These are phyloP conservation scores for Dunaliella primolecta DNA, from an alignment of 139 green algal species.

Conservation along the genomic window DNA sequence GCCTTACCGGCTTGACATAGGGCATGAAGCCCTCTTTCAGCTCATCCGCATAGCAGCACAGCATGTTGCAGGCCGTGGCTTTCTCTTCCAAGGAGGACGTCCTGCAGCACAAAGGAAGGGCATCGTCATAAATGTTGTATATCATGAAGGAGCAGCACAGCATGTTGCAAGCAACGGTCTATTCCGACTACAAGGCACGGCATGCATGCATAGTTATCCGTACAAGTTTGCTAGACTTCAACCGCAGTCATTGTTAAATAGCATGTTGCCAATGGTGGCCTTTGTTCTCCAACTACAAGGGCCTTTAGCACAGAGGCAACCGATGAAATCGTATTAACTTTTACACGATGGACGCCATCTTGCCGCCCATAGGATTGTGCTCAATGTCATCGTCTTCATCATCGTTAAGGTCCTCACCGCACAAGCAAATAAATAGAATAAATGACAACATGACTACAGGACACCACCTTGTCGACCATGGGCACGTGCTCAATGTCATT, in stretches of 20 bases:
- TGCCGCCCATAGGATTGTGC: constrained; percentile 51
- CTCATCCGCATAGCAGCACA: constrained; percentile 96
- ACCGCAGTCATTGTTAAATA: no score
- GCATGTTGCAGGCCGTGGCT: constrained; percentile 96
- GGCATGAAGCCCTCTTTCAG: constrained; percentile 93
- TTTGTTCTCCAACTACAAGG: no score
- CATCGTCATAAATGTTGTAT: neutral
- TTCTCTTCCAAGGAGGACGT: constrained; percentile 85
- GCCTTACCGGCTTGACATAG: constrained; percentile 78
- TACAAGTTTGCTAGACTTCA: no score
- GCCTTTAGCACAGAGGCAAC: no score
- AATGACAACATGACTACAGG: constrained; percentile 56
- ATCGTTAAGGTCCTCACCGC: constrained; percentile 61
- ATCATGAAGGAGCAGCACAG: no score
- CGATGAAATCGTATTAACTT: no score
- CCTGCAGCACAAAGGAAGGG: neutral
- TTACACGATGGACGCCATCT: constrained; percentile 55
- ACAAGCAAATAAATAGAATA: no score
- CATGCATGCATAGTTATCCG: no score
- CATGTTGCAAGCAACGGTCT: no score
- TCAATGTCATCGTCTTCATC: constrained; percentile 70
- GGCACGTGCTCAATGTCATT: constrained; percentile 64
- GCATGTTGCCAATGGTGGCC: no score
- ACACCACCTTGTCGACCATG: constrained; percentile 51
- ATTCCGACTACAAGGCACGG: no score